phyloP scores from a whole-genome alignment of 768 basidiomycete species.

The Pleurotus ostreatus region DNA sequence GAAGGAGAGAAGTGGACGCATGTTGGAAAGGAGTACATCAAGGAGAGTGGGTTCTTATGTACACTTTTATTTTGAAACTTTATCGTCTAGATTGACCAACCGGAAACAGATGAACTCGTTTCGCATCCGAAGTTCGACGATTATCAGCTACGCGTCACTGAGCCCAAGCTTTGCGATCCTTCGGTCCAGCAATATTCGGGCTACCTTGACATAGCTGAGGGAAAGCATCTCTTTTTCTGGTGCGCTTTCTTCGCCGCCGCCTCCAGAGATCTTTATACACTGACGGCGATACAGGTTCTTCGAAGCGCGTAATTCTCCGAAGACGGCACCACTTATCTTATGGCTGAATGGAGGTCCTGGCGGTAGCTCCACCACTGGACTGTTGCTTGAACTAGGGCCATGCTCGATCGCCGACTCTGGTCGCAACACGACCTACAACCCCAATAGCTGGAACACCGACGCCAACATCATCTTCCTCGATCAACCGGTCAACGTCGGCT shows the following conservation, averaged over 20 bases:
- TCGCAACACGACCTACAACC: slow-evolving; percentile 66
- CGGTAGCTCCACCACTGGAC: slow-evolving; percentile 71
- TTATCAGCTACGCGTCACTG: slow-evolving; percentile 58
- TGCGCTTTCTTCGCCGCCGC: slow-evolving; percentile 18
- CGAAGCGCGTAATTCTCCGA: slow-evolving; percentile 72
- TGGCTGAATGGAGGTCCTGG: slow-evolving; percentile 88
- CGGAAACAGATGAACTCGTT: slow-evolving; percentile 55
- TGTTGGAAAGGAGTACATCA: slow-evolving; percentile 60
- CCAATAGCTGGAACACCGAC: slow-evolving; percentile 80
- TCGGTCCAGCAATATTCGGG: slow-evolving; percentile 80
- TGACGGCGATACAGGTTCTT: slow-evolving; percentile 62
- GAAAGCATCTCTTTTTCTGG: slow-evolving; percentile 89
- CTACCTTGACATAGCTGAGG: slow-evolving; percentile 76
- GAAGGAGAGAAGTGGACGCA: slow-evolving; percentile 60
- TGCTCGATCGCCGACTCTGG: slow-evolving; percentile 73
- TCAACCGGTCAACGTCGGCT: slow-evolving; percentile 88
- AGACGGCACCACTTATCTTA: slow-evolving; percentile 76
- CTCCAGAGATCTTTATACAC: not conserved
- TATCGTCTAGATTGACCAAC: not conserved
- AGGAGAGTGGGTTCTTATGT: slow-evolving; percentile 73
- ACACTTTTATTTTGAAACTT: slow-evolving; percentile 22
- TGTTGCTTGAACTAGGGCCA: slow-evolving; percentile 91
- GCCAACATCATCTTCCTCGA: slow-evolving; percentile 78
- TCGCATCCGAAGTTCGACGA: slow-evolving; percentile 44
- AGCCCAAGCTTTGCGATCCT: slow-evolving; percentile 74